phyloP scores from a whole-genome alignment of 176 grass and related monocot species.

The Lolium multiflorum region DNA sequence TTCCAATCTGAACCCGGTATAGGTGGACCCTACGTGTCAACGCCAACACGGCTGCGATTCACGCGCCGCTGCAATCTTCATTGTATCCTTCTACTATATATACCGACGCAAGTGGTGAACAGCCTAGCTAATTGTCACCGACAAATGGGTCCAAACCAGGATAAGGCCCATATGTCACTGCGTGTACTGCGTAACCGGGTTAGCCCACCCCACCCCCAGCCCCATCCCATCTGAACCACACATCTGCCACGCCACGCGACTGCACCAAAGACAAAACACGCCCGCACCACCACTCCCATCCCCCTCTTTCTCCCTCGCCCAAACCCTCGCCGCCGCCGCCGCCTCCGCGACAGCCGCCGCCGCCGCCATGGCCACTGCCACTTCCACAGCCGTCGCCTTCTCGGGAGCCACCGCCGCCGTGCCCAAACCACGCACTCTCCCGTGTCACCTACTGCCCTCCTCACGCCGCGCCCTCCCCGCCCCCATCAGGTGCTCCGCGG shows the following conservation, averaged over 20 bases:
- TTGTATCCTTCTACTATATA: too few relatives aligned
- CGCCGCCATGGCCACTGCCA: constrained; percentile 37
- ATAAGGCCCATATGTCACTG: too few relatives aligned
- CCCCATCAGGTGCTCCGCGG: constrained; percentile 66
- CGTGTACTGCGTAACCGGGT: too few relatives aligned
- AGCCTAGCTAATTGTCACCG: too few relatives aligned
- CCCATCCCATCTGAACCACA: constrained; percentile 44
- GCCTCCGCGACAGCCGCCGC: constrained; percentile 15
- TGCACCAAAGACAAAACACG: not conserved
- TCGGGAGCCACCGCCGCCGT: constrained; percentile 25
- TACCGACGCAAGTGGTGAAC: too few relatives aligned
- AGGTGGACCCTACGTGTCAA: too few relatives aligned
- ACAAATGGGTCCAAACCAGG: too few relatives aligned
- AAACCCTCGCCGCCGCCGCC: constrained; percentile 33
- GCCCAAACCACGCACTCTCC: not conserved
- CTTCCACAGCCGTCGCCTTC: constrained; percentile 16
- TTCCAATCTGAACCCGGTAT: too few relatives aligned
- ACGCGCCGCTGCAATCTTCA: too few relatives aligned
- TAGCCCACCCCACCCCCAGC: not conserved
- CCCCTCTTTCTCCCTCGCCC: not conserved
- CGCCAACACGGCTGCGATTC: too few relatives aligned
- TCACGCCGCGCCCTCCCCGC: constrained; percentile 29
- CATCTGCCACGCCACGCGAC: constrained; percentile 20
- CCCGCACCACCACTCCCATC: not conserved
- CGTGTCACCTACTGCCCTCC: not conserved